phyloP scores from a whole-genome alignment of 257 asterid genomes.

The Solanum piurae region DNA sequence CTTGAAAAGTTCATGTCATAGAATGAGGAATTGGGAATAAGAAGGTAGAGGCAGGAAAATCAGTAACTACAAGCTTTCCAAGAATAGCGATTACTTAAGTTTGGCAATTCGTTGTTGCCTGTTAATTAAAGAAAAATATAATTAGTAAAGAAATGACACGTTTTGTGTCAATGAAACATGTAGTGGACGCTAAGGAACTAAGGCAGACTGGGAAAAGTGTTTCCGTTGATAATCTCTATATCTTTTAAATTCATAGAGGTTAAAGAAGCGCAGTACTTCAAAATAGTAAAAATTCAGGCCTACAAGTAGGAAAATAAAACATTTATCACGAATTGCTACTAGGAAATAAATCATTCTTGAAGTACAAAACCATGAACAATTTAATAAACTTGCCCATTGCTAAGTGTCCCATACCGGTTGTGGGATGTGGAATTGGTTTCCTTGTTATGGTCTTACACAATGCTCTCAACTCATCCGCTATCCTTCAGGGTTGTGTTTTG shows the following conservation, averaged over 20 bases:
- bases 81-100: neutral
- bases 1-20: slow-evolving; percentile 15
- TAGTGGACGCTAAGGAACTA: neutral
- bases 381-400: neutral
- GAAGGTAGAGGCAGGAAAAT: slow-evolving; percentile 25
- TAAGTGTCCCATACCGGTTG: too few species aligned
- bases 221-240: neutral
- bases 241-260: neutral
- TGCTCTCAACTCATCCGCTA: neutral
- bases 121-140: neutral
- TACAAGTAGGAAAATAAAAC: neutral
- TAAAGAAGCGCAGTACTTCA: neutral
- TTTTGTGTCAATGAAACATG: neutral
- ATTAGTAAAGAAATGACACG: neutral
- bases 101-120: slow-evolving; percentile 45
- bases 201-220: neutral
- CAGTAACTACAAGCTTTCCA: slow-evolving; percentile 24
- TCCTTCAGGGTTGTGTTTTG: neutral
- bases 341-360: neutral
- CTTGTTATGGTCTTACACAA: neutral
- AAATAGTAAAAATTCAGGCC: neutral
- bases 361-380: neutral
- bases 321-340: neutral
- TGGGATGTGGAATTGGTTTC: neutral
- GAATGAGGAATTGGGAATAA: slow-evolving; percentile 33